A percentile compares a stretch with the other conserved stretches of the same genome.
These are phyloP conservation scores for Trypanosoma melophagium DNA, from an alignment of 208 protist species.

Conservation along the genomic window DNA sequence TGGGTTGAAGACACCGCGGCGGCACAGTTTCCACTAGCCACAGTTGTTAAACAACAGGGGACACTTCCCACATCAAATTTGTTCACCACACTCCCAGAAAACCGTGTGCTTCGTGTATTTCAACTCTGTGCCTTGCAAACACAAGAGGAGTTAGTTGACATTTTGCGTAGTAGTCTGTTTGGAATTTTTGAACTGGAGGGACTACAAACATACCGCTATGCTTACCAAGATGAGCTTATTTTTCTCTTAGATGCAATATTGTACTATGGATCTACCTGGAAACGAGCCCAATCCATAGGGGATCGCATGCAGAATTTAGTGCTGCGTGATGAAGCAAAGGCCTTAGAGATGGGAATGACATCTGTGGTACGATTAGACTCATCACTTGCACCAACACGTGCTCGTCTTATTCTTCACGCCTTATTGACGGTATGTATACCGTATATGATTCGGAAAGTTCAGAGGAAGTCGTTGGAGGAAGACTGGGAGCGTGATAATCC, in stretches of 20 bases:
- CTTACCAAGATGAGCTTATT: constrained; percentile 78
- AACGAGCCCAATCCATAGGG: constrained; percentile 65
- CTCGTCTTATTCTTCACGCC: constrained; percentile 67
- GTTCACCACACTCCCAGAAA: constrained; percentile 76
- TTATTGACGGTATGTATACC: constrained; percentile 71
- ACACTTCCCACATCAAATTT: constrained; percentile 56
- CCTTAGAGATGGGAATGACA: constrained; percentile 41
- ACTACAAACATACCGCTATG: constrained; percentile 67
- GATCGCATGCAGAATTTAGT: constrained; percentile 87
- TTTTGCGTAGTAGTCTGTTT: constrained; percentile 63
- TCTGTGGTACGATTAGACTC: constrained; percentile 55
- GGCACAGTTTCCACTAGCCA: constrained; percentile 70
- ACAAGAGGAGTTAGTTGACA: constrained; percentile 79
- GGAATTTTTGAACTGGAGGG: constrained; percentile 66
- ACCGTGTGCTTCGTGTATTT: constrained; percentile 78
- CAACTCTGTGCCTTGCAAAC: constrained; percentile 73
- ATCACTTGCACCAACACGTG: constrained; percentile 60
- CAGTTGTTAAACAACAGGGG: constrained; percentile 81
- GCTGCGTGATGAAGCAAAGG: constrained; percentile 72
- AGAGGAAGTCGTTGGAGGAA: constrained; percentile 69
- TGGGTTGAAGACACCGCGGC: constrained; percentile 61
- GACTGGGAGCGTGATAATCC: constrained; percentile 59
- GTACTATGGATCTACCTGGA: constrained; percentile 76
- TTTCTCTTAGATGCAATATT: constrained; percentile 65
- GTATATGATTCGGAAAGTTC: constrained; percentile 76